Evolutionary conservation across 176 grass and related monocot species (phyloP).

Genomic region (Avena sativa): DNA sequence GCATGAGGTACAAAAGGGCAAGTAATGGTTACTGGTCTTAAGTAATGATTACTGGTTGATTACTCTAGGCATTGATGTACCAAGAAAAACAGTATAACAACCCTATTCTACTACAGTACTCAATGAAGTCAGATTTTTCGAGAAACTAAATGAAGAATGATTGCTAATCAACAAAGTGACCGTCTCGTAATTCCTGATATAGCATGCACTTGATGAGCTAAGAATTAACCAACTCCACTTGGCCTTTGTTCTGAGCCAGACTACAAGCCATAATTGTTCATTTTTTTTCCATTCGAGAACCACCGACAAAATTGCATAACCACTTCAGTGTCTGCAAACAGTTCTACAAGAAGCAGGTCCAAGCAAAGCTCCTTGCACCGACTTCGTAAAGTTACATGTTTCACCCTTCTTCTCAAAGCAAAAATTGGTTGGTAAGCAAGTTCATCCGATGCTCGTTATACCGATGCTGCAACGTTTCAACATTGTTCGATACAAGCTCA

Average conservation of each 20-base stretch:
- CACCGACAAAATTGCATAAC: not conserved
- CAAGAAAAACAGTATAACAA: conserved; percentile 8
- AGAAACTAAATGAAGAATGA: not conserved
- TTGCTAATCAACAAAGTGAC: conserved; percentile 14
- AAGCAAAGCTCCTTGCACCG: not conserved
- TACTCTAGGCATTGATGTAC: not conserved
- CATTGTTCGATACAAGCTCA: not conserved
- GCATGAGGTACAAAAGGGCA: conserved; percentile 10
- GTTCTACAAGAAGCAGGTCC: not conserved
- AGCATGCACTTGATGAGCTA: not conserved
- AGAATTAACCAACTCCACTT: not conserved
- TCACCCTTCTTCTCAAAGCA: not conserved
- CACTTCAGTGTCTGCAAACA: not conserved
- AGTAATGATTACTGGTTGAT: not conserved
- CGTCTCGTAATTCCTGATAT: not conserved
- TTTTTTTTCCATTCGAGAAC: not conserved
- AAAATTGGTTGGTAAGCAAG: not conserved
- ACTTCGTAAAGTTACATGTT: not conserved
- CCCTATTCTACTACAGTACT: not conserved
- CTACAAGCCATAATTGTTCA: not conserved
- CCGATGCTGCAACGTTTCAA: not conserved
- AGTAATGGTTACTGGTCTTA: not conserved
- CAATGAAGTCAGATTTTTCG: not conserved
- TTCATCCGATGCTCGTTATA: not conserved
- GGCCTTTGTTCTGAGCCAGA: conserved; percentile 3